phyloP scores from a whole-genome alignment of 805 yeast genomes.

The Nakazawaea pomicola region DNA sequence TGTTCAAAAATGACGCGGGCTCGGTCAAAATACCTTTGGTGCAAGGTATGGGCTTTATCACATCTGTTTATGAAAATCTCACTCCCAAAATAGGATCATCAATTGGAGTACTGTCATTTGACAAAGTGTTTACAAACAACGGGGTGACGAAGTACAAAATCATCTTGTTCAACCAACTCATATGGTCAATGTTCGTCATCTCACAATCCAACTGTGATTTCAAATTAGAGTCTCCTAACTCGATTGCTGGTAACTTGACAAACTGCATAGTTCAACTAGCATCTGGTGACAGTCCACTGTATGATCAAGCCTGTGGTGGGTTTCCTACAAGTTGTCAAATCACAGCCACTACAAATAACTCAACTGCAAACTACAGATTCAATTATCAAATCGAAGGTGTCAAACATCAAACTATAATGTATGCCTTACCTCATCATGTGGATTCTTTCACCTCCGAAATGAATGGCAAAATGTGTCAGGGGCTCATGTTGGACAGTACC shows the following conservation, averaged over 20 bases:
- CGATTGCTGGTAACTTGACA: background rate
- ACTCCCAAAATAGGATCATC: constrained; percentile 43
- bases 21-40: constrained; percentile 54
- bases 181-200: constrained; percentile 59
- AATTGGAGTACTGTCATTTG: constrained; percentile 49
- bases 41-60: constrained; percentile 81
- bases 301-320: constrained; percentile 30
- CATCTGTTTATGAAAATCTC: constrained; percentile 50
- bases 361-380: constrained; percentile 37
- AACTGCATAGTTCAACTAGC: constrained; percentile 25
- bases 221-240: constrained; percentile 5
- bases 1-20: constrained; percentile 20
- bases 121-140: constrained; percentile 28
- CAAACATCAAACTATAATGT: constrained; percentile 29
- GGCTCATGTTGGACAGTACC: constrained; percentile 41
- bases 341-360: constrained; percentile 14
- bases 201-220: background rate
- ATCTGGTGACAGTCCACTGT: constrained; percentile 25
- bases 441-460: constrained; percentile 27
- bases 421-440: constrained; percentile 53
- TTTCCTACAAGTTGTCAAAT: constrained; percentile 20
- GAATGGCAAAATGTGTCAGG: constrained; percentile 17
- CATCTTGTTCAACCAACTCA: constrained; percentile 40
- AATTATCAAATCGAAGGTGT: constrained; percentile 26
- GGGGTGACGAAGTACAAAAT: constrained; percentile 44